These are phyloP conservation scores for Tolypocladium nubicola DNA, from an alignment of 2,329 filamentous ascomycete genomes.

Conservation along the genomic window DNA sequence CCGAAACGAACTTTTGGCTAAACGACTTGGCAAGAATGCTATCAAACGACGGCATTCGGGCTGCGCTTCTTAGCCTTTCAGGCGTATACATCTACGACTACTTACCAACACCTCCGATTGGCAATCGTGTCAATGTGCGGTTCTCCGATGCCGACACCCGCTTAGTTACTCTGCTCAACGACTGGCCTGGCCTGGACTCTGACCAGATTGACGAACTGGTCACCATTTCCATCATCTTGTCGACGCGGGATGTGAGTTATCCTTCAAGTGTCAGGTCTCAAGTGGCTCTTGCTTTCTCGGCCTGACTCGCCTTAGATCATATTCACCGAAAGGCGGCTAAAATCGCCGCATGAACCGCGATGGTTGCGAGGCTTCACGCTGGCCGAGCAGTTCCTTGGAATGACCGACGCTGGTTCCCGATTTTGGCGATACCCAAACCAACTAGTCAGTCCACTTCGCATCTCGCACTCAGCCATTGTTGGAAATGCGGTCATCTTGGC, in stretches of 20 bases:
- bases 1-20: constrained; percentile 28
- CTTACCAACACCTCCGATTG: constrained; percentile 18
- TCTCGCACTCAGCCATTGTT: constrained; percentile 29
- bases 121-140: constrained; percentile 20
- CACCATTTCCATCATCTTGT: constrained; percentile 25
- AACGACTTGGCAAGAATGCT: constrained; percentile 28
- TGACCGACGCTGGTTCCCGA: constrained; percentile 23
- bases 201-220: constrained; percentile 21
- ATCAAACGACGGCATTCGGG: constrained; percentile 19
- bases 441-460: constrained; percentile 21
- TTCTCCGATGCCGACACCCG: constrained; percentile 20
- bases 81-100: constrained; percentile 32
- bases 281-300: too few species aligned
- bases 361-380: constrained; percentile 27
- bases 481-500: constrained; percentile 27
- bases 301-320: constrained; percentile 18
- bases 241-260: constrained; percentile 27
- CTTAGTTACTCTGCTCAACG: constrained; percentile 16
- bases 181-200: constrained; percentile 10
- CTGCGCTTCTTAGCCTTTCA: constrained; percentile 28
- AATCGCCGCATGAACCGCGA: constrained; percentile 19
- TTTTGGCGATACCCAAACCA: constrained; percentile 24
- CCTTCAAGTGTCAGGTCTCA: background rate
- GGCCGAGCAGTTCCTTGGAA: constrained; percentile 22
- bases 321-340: constrained; percentile 24